A percentile compares a stretch with the other conserved stretches of the same genome.
phyloP scores from a whole-genome alignment of 345 rosid species.

The Rhizophora apiculata region DNA sequence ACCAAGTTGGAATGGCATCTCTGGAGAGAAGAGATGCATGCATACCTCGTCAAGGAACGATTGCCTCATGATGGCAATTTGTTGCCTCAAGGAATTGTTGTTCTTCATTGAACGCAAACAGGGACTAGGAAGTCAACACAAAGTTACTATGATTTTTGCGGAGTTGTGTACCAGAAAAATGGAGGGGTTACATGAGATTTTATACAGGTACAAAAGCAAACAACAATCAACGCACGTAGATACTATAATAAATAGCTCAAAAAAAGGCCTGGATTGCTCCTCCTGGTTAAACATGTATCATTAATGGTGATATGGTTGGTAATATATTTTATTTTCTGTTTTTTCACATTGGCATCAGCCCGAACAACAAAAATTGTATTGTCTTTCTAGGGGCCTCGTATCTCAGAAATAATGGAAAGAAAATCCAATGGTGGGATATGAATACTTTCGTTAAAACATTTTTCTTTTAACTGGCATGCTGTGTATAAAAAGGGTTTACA shows the following conservation, averaged over 20 bases:
- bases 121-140: not conserved
- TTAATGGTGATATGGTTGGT: not conserved
- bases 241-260: not conserved
- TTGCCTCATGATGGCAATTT: not conserved
- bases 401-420: no score
- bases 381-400: no score
- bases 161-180: no score
- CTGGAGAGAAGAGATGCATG: not conserved
- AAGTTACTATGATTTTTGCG: not conserved
- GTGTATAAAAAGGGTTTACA: not conserved
- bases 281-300: not conserved
- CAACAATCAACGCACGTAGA: not conserved
- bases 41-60: constrained; percentile 1
- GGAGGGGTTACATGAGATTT: not conserved
- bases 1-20: no score
- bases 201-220: not conserved
- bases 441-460: no score
- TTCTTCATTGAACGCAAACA: not conserved
- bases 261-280: not conserved
- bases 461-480: no score
- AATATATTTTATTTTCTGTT: no score
- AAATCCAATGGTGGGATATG: no score
- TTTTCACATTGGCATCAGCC: no score
- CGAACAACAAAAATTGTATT: no score
- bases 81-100: not conserved